A percentile compares a stretch with the other conserved stretches of the same genome.
These are phyloP conservation scores for Mucor irregularis DNA, from an alignment of 371 early-diverging fungal species.

Conservation along the genomic window DNA sequence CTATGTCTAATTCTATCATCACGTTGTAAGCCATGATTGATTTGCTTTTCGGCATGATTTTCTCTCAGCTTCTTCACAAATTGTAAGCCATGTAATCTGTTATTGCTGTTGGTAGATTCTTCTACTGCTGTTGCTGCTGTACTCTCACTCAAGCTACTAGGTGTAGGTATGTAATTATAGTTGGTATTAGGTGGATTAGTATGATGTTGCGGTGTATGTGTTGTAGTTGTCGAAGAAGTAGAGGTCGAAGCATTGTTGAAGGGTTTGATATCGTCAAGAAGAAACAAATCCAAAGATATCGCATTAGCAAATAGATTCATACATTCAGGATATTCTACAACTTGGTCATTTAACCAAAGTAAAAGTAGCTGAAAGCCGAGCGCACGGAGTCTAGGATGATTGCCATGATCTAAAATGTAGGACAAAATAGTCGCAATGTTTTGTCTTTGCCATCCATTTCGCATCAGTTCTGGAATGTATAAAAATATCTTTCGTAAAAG, in stretches of 20 bases:
- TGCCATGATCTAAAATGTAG: conserved; percentile 59
- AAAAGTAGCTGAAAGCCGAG: conserved; percentile 79
- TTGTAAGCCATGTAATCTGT: conserved; percentile 22
- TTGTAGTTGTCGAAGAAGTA: neutral
- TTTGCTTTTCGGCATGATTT: conserved; percentile 30
- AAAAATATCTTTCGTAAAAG: conserved; percentile 70
- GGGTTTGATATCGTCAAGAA: conserved; percentile 59
- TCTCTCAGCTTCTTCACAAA: conserved; percentile 48
- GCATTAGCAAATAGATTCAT: conserved; percentile 66
- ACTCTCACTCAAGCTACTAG: too few relatives aligned
- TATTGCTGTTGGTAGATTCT: neutral
- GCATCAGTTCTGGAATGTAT: conserved; percentile 68
- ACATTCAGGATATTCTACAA: conserved; percentile 62
- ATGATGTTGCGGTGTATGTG: neutral
- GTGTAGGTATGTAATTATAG: too few relatives aligned
- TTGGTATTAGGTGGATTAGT: neutral
- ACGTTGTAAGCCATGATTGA: conserved; percentile 34
- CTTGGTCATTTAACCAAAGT: conserved; percentile 69
- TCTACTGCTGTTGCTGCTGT: neutral
- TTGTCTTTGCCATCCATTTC: conserved; percentile 72
- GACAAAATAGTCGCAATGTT: conserved; percentile 59
- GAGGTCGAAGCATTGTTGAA: conserved; percentile 23
- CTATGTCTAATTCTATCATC: conserved; percentile 37
- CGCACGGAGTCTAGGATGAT: conserved; percentile 70
- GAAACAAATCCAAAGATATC: conserved; percentile 64